Base-by-base conservation (phyloP, 1,139 yeast species). In the Taphrina wiesneri region DNA sequence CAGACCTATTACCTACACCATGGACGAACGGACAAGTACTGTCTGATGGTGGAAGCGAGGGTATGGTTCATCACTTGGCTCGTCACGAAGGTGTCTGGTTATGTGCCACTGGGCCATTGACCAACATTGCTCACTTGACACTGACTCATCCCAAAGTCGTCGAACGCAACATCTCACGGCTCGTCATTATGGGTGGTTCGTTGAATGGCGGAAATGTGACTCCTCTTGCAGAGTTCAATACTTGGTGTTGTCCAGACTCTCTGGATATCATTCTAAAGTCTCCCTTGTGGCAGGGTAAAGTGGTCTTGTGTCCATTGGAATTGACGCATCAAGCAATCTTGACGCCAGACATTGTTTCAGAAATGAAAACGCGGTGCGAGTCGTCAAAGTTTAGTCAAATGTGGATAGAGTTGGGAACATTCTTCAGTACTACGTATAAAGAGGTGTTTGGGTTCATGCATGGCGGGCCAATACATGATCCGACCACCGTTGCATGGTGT, bases 381-480 rank as follows among this genome's bases (percentile, higher is more conserved):
- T 21, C 23, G 7, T 53, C 43, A 4, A 56, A 23, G 17, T 52
- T 84, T 39, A 81, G 93, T 68, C 77, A 77, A 65, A 78, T 85
- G 76, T 84, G 84, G 72, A 81, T 80, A 71, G 85, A 85, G 67
- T 79, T 89, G 63, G 79, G 88, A 72, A 78, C 78, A 63, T 87
- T 81, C 72, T 87, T 85, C 73, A 81, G 81, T 1, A 77, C 76
- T 32, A 74, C 83, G 11, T 86, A 84, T 74, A 77, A 75, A 63
- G 73, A 74, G 23, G 76, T 74, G n/a, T 81, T 80, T 71, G 83
- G 81, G 1, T 80, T 82, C 70, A 72, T 68, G 2, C 71, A 75
- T 1, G 95, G 96, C 0, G 93, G 96, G 0, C 92, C 95, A 0
- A 81, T 89, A 0, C 96, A 90, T 75, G 96, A 90, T 73, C 95